phyloP scores from a whole-genome alignment of 179 eudicot species.

The Drosera spatulata region DNA sequence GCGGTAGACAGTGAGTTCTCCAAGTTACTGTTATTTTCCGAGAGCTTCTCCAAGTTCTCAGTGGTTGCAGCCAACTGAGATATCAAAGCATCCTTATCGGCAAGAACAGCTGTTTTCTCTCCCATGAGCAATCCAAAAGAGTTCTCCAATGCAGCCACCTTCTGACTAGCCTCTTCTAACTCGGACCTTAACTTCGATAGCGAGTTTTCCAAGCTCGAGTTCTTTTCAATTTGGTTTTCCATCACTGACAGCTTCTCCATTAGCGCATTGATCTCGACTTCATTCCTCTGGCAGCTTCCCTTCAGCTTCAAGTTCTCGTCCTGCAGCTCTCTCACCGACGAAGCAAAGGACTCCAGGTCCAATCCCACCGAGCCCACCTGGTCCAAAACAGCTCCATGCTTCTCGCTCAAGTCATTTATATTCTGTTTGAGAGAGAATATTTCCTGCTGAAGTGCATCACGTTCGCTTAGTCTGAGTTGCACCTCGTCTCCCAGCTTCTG shows the following conservation, averaged over 20 bases:
- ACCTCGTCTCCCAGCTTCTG: conserved; percentile 60
- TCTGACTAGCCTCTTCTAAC: conserved; percentile 59
- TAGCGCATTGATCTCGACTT: conserved; percentile 44
- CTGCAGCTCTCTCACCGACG: conserved; percentile 57
- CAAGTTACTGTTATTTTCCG: conserved; percentile 55
- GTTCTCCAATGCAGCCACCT: conserved; percentile 57
- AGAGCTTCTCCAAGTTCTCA: conserved; percentile 55
- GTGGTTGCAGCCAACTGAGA: conserved; percentile 51
- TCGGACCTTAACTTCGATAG: conserved; percentile 55
- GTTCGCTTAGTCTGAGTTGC: conserved; percentile 55
- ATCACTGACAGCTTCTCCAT: conserved; percentile 50
- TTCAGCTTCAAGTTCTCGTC: conserved; percentile 53
- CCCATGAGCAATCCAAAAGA: conserved; percentile 45
- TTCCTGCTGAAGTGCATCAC: conserved; percentile 82
- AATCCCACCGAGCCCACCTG: conserved; percentile 59
- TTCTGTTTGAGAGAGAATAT: conserved; percentile 68
- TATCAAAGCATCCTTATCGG: conserved; percentile 53
- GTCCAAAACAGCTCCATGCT: conserved; percentile 33
- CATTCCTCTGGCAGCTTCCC: conserved; percentile 44
- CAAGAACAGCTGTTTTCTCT: conserved; percentile 50
- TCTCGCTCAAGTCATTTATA: conserved; percentile 40
- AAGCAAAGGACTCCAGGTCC: conserved; percentile 37
- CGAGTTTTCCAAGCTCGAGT: conserved; percentile 61
- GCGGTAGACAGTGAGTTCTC: conserved; percentile 67
- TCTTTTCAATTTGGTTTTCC: conserved; percentile 76